Percentiles rank a stretch among this genome's conserved stretches.
Conservation (phyloP, 1,284 basidiomycete species). For the Leccinum cinnamomeum region DNA sequence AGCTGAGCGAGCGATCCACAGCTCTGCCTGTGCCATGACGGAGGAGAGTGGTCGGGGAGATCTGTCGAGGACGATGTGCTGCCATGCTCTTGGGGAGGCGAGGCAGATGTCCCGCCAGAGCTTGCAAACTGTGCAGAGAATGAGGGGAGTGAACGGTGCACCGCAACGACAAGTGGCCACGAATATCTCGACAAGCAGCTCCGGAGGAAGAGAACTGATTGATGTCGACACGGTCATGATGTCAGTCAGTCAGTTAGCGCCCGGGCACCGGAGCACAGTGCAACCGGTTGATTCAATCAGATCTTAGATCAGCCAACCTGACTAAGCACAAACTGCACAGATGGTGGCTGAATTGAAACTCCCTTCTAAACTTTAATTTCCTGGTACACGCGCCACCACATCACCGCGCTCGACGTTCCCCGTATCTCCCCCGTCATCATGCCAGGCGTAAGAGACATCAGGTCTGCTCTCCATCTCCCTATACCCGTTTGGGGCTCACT, state of each 20-base stretch:
- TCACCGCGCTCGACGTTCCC: slow-evolving; percentile 46
- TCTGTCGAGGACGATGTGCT: slow-evolving; percentile 51
- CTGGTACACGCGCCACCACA: slow-evolving; percentile 32
- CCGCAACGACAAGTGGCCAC: slow-evolving; percentile 40
- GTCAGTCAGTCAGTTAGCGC: not conserved
- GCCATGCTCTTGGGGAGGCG: slow-evolving; percentile 59
- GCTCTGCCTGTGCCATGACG: slow-evolving; percentile 46
- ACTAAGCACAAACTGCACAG: slow-evolving; percentile 43
- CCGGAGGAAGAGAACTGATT: slow-evolving; percentile 49
- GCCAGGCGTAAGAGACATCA: slow-evolving; percentile 92
- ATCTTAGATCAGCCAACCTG: not conserved
- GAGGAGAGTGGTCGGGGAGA: slow-evolving; percentile 34
- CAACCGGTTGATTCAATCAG: not conserved
- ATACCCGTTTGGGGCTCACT: not conserved
- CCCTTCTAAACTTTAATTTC: slow-evolving; percentile 39
- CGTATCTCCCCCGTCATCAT: slow-evolving; percentile 57
- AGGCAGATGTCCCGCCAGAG: slow-evolving; percentile 54
- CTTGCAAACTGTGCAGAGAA: slow-evolving; percentile 51
- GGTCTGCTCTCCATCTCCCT: slow-evolving; percentile 49
- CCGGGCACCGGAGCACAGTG: too few species aligned
- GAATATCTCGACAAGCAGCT: slow-evolving; percentile 66
- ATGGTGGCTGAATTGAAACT: slow-evolving; percentile 38
- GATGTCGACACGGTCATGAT: not conserved
- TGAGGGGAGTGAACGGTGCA: slow-evolving; percentile 46
- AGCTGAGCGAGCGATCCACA: slow-evolving; percentile 54